Conservation (phyloP, 2,329 filamentous ascomycete species). For the Zelopaecilomyces penicillatus region DNA sequence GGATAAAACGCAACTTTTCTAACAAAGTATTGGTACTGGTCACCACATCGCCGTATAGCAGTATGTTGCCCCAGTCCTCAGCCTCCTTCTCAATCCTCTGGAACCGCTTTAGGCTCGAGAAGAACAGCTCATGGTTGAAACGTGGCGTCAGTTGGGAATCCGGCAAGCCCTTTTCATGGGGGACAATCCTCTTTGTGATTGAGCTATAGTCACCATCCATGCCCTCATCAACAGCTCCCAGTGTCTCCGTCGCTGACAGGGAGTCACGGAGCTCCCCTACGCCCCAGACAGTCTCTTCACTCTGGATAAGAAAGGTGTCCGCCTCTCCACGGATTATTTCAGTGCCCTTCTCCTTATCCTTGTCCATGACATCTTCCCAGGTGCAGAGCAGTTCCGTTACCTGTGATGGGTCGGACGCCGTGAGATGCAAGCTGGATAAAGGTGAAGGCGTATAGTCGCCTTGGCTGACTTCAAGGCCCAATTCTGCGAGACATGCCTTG, state of each 20-base stretch:
- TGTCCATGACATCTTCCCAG: conserved; percentile 59
- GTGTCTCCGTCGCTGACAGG: conserved; percentile 28
- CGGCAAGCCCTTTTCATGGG: conserved; percentile 62
- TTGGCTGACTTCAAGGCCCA: conserved; percentile 71
- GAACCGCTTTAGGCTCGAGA: conserved; percentile 60
- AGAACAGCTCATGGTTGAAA: conserved; percentile 80
- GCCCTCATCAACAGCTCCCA: conserved; percentile 29
- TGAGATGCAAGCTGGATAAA: conserved; percentile 76
- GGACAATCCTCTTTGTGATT: conserved; percentile 63
- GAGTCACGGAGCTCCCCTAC: conserved; percentile 46
- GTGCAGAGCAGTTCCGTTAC: conserved; percentile 60
- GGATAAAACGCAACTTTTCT: conserved; percentile 57
- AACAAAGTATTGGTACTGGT: conserved; percentile 91
- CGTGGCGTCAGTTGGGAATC: conserved; percentile 66
- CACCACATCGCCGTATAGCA: conserved; percentile 86
- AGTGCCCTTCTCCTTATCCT: conserved; percentile 45
- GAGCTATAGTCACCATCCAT: conserved; percentile 67
- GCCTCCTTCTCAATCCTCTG: conserved; percentile 47
- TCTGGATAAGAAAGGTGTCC: conserved; percentile 74
- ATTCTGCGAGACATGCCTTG: conserved; percentile 67
- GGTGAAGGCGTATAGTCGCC: conserved; percentile 64
- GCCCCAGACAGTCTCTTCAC: conserved; percentile 51
- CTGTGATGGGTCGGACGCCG: conserved; percentile 55
- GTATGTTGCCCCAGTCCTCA: conserved; percentile 61
- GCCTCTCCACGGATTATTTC: conserved; percentile 72